Base-by-base conservation (phyloP, 106 monocot genomes). In the Platanthera guangdongensis region DNA sequence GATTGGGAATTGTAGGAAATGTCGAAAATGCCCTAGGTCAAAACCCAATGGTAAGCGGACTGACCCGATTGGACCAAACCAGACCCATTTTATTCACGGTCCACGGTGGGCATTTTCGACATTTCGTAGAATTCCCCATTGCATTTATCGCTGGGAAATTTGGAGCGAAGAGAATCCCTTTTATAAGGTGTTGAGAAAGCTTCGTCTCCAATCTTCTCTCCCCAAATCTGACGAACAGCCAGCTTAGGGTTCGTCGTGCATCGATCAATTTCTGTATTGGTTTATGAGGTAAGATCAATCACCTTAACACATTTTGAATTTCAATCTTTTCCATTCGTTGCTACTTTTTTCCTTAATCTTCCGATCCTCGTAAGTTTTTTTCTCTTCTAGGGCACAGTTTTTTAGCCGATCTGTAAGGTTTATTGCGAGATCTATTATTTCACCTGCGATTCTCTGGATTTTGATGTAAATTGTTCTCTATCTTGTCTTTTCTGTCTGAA, bases 251-350 rank as follows among this genome's bases (percentile, higher is more conserved):
- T 48, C 32, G 50, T 21, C 72, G 72, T 51, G 64, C 47, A 75
- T 72, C 81, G 88, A 88, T 84, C 80, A 47, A 54, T 80, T 74
- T 80, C 75, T 71, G 73, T 80, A 81, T 82, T 84, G 80, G 91
- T 92, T 92, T 92, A 92, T 92, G 91, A 92, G 91, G 91, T 92
- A 82, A 50, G 39, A 30, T 12, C 6, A 46, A 5, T 6, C 60
- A 7, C 14, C 28, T 45, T 11, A 21, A 48, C 21, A 63, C 14
- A 15, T 9, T 32, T 0, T 13, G 32, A 63, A 22, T 47, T 8
- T 30, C 21, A 6, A 6, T 54, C 5, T 47, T 50, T 65, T 81
- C 49, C 28, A 77, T 52, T 60, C 51, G 50, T 53, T 76, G 25
- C 10, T 19, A 52, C 6, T 32, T 70, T 70, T 22, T 47, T 2